These are phyloP conservation scores for Henckelia pumila DNA, from an alignment of 257 asterid genomes.

Conservation along the genomic window DNA sequence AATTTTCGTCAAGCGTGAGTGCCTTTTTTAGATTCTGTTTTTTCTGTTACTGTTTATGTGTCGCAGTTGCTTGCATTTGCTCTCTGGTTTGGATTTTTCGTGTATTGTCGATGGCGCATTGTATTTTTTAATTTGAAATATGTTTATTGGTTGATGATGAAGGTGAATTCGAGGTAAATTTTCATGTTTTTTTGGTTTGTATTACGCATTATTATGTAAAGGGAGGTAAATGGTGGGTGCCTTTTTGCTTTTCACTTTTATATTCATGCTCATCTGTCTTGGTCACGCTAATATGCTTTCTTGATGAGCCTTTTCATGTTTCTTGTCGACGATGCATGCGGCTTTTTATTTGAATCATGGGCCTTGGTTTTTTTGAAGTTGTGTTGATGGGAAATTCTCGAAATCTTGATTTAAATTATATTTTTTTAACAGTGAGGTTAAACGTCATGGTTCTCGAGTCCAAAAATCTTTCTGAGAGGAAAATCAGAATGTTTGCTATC, in stretches of 20 bases:
- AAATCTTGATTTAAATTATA: not conserved
- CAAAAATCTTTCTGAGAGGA: not conserved
- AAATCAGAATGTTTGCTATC: not conserved
- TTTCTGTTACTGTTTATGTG: not conserved
- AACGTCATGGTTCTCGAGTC: not conserved
- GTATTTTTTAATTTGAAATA: not conserved
- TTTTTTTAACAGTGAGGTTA: not conserved
- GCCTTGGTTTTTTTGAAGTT: not conserved
- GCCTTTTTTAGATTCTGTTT: not conserved
- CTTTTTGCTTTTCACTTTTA: not conserved
- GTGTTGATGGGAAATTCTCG: not conserved
- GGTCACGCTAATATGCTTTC: not conserved
- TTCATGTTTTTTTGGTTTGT: too few relatives aligned
- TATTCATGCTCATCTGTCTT: not conserved
- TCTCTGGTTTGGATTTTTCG: conserved; percentile 15
- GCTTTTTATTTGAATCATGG: too few relatives aligned
- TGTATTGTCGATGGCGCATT: conserved; percentile 24
- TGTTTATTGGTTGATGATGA: not conserved
- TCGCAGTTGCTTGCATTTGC: conserved; percentile 23
- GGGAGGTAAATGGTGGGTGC: not conserved
- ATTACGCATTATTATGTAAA: not conserved
- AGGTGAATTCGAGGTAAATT: too few relatives aligned
- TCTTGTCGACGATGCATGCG: not conserved
- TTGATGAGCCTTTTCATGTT: not conserved
- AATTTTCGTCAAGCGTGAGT: conserved; percentile 86